A percentile compares a stretch with the other conserved stretches of the same genome.
Evolutionary conservation across 352 stramenopile genomes (phyloP).

Genomic region (Pythium vanterpoolii): DNA sequence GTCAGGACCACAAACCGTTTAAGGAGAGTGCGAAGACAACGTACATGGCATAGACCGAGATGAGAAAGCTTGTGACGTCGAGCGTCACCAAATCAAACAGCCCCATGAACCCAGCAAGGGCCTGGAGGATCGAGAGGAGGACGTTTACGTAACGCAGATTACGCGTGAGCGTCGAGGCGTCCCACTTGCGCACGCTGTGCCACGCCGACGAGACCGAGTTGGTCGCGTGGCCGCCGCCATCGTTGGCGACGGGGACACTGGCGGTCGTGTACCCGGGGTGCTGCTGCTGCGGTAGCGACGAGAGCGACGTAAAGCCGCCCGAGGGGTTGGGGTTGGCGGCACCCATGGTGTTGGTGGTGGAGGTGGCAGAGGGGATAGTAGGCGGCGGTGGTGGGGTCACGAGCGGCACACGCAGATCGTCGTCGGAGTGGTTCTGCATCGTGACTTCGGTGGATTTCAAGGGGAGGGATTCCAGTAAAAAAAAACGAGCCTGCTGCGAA

Average conservation of each 20-base stretch:
- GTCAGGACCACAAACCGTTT: background rate
- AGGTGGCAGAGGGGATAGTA: background rate
- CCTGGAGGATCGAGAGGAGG: constrained; percentile 72
- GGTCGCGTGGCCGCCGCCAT: constrained; percentile 6
- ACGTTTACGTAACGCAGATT: constrained; percentile 86
- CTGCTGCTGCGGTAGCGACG: constrained; percentile 22
- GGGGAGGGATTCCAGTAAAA: constrained; percentile 1
- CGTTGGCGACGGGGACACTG: background rate
- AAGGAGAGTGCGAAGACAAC: constrained; percentile 2
- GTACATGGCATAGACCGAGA: constrained; percentile 86
- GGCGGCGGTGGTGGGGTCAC: constrained; percentile 11
- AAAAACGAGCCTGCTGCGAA: constrained; percentile 6
- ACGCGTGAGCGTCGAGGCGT: constrained; percentile 66
- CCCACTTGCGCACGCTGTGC: constrained; percentile 53
- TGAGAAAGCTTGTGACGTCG: constrained; percentile 86
- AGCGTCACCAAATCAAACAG: constrained; percentile 84
- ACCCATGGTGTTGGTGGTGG: background rate
- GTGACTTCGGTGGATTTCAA: background rate
- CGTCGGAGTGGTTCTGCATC: constrained; percentile 20
- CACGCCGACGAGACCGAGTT: constrained; percentile 17
- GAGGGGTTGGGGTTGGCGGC: background rate
- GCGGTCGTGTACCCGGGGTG: constrained; percentile 14
- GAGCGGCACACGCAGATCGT: constrained; percentile 18
- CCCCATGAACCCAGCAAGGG: constrained; percentile 76
- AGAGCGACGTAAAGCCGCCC: constrained; percentile 28